A percentile compares a stretch with the other conserved stretches of the same genome.
phyloP scores from a whole-genome alignment of 345 rosid species.

The Eucalyptus victrix region DNA sequence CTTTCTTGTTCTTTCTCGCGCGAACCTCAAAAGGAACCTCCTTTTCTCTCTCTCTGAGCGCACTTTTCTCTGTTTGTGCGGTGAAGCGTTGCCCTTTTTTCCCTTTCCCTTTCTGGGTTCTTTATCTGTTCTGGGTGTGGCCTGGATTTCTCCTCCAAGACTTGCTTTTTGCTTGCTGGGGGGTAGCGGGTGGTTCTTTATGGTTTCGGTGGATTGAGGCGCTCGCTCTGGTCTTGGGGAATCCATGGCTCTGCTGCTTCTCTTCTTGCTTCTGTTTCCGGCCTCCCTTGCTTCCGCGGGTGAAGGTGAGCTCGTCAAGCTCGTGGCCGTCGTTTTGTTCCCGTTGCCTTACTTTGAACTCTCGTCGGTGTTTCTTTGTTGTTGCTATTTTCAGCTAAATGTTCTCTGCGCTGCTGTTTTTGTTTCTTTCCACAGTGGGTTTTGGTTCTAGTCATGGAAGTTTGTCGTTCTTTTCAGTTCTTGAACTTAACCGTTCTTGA shows the following conservation, averaged over 20 bases:
- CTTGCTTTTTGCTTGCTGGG: background rate
- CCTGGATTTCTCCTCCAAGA: background rate
- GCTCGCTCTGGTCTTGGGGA: background rate
- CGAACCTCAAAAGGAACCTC: constrained; percentile 11
- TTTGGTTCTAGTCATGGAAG: background rate
- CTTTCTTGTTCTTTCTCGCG: background rate
- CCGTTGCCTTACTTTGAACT: background rate
- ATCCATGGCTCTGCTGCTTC: constrained; percentile 13
- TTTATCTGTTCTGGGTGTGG: background rate
- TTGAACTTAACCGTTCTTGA: background rate
- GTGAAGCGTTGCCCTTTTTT: background rate
- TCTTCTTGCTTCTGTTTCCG: constrained; percentile 7
- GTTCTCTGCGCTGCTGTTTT: background rate
- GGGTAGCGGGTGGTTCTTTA: background rate
- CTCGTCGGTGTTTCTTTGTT: background rate
- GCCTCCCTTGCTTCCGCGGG: constrained; percentile 23
- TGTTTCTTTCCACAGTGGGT: background rate
- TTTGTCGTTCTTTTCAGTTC: background rate
- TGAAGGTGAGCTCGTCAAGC: constrained; percentile 13
- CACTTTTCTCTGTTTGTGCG: background rate
- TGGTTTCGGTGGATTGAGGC: constrained; percentile 11
- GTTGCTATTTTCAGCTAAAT: background rate
- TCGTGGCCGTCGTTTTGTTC: background rate
- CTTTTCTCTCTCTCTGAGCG: background rate
- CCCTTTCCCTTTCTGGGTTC: background rate